These are phyloP conservation scores for Starmerella asiatica DNA, from an alignment of 805 yeast genomes.

Conservation along the genomic window DNA sequence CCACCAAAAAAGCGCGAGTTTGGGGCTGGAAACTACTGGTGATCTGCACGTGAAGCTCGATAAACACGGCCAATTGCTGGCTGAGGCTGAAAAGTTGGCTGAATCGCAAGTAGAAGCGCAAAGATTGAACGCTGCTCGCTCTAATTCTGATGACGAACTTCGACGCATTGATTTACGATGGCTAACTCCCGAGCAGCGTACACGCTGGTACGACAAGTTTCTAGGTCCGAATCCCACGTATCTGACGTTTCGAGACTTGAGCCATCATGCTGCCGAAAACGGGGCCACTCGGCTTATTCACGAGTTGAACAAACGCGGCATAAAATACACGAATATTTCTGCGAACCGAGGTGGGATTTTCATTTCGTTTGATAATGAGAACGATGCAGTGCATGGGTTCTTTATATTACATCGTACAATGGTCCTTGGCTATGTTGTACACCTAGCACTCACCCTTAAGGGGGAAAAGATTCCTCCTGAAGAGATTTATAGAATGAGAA, in stretches of 20 bases:
- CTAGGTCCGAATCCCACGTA: constrained; percentile 4
- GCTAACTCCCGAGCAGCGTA: constrained; percentile 1
- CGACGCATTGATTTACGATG: constrained; percentile 4
- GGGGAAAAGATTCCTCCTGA: no score
- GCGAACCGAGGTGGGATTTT: constrained; percentile 8
- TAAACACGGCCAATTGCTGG: no score
- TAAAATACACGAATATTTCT: constrained; percentile 1
- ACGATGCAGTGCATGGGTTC: constrained; percentile 3
- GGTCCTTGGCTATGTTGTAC: neutral
- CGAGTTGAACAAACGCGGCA: neutral
- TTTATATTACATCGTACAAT: neutral
- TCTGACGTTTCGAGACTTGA: constrained; percentile 3
- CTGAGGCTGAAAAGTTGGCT: no score
- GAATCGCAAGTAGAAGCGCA: no score
- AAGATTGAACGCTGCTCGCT: no score
- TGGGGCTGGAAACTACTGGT: no score
- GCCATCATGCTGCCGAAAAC: neutral
- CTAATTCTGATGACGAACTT: neutral
- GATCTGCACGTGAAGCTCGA: no score
- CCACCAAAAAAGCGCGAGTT: no score
- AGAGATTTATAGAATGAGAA: no score
- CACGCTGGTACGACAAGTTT: constrained; percentile 7
- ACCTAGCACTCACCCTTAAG: constrained; percentile 3
- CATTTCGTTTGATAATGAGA: constrained; percentile 2
- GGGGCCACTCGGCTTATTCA: constrained; percentile 1